These are phyloP conservation scores for Amanita subjunquillea DNA, from an alignment of 768 basidiomycete species.

Conservation along the genomic window DNA sequence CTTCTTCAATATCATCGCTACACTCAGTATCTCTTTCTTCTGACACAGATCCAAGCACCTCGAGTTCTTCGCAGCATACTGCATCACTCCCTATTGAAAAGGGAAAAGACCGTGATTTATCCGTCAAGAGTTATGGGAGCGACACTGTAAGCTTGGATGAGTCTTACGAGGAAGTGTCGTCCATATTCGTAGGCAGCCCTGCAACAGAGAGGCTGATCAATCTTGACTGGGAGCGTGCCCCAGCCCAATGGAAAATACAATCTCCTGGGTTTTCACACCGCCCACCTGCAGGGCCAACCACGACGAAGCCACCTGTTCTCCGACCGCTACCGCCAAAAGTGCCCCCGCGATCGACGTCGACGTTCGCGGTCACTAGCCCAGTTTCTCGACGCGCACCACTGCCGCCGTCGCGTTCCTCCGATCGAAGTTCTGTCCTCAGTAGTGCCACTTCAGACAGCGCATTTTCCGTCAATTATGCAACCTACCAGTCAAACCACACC, in stretches of 20 bases:
- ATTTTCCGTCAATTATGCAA: slow-evolving; percentile 14
- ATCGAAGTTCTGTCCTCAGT: slow-evolving; percentile 56
- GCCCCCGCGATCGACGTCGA: slow-evolving; percentile 20
- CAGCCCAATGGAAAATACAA: slow-evolving; percentile 20
- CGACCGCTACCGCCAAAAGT: slow-evolving; percentile 14
- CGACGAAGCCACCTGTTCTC: slow-evolving; percentile 20
- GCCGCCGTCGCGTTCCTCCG: slow-evolving; percentile 40
- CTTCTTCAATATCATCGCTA: slow-evolving; percentile 73
- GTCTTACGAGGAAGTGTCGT: slow-evolving; percentile 63
- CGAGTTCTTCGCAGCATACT: slow-evolving; percentile 31
- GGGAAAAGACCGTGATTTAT: slow-evolving; percentile 24
- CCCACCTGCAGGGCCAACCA: slow-evolving; percentile 18
- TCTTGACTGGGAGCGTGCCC: slow-evolving; percentile 42
- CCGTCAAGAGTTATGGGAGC: slow-evolving; percentile 11
- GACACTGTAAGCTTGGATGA: slow-evolving; percentile 55
- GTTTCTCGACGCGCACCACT: slow-evolving; percentile 33
- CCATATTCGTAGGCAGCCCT: slow-evolving; percentile 43
- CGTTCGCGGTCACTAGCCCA: slow-evolving; percentile 23
- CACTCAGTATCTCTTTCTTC: slow-evolving; percentile 78
- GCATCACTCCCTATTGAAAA: slow-evolving; percentile 30
- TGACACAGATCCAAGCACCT: slow-evolving; percentile 35
- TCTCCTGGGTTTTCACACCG: slow-evolving; percentile 43
- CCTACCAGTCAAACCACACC: slow-evolving; percentile 5
- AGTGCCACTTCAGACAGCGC: slow-evolving; percentile 27
- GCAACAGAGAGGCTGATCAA: slow-evolving; percentile 30